phyloP scores from a whole-genome alignment of 2,329 filamentous ascomycete species.

The Sphaerulina populicola region DNA sequence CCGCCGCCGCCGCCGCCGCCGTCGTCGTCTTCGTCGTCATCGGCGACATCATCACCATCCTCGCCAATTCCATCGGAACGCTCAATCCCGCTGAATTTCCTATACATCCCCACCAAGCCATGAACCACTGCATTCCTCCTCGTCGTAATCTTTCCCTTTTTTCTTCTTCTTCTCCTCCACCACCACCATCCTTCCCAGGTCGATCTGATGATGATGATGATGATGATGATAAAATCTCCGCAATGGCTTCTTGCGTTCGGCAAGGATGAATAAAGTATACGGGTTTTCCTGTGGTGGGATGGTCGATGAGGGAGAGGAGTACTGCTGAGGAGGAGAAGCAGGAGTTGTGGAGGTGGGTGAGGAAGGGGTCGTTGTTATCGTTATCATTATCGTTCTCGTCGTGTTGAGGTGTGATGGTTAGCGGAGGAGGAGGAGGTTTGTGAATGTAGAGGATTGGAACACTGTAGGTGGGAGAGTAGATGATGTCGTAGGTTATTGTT shows the following conservation, averaged over 20 bases:
- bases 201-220: too few relatives aligned
- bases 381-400: too few relatives aligned
- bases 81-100: neutral
- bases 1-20: too few relatives aligned
- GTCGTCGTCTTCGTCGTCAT: too few relatives aligned
- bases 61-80: neutral
- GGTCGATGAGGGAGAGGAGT: slow-evolving; percentile 46
- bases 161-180: too few relatives aligned
- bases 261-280: slow-evolving; percentile 91
- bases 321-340: too few relatives aligned
- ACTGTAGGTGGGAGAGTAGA: slow-evolving; percentile 38
- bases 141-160: too few relatives aligned
- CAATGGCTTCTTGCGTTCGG: slow-evolving; percentile 73
- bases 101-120: neutral
- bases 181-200: too few relatives aligned
- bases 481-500: slow-evolving; percentile 33
- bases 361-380: too few relatives aligned
- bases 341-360: too few relatives aligned
- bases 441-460: slow-evolving; percentile 42
- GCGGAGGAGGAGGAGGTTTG: slow-evolving; percentile 34
- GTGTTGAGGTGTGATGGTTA: neutral
- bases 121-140: neutral
- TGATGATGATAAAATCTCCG: slow-evolving; percentile 24
- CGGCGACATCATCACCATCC: too few relatives aligned
- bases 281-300: slow-evolving; percentile 69